Evolutionary conservation across 306 rosid genomes (phyloP), one percentile per base, ranked within the genome.

Genomic region (Quercus alba): DNA sequence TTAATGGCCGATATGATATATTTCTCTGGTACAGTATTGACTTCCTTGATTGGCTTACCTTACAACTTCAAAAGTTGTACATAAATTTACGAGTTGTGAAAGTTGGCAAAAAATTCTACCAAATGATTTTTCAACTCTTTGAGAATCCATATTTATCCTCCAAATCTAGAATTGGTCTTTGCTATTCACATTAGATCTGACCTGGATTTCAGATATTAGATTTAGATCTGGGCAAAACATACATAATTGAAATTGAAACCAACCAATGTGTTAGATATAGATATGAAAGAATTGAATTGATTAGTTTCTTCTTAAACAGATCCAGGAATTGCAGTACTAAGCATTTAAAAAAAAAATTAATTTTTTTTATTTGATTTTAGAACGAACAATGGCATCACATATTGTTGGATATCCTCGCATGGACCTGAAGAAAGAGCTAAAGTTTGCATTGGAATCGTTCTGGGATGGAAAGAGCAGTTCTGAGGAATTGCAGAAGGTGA

Each of bases 371-470:
- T 33, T 33, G 38, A 1, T 61, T 33, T 90, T 90, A 91, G 12
- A 86, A 80, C n/a, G 30, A 28, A 28, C 30, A 73, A 94, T 94
- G 98, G 98, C 91, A 31, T 94, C 98, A 12, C 98, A 94, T 80
- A 89, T 94, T 78, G 94, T 90, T 77, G 98, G 98, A 87, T 94
- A 94, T 72, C 98, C 98, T 19, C 93, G 95, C 49, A 76, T 94
- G 98, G 98, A 97, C 79, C 97, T 94, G 74, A 93, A 93, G 89
- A 93, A 97, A 82, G 98, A 93, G 93, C 93, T 91, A 77, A 94
- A 94, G 91, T 94, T 94, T 77, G 95, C 98, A 28, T 79, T 91
- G 73, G 98, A 94, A 73, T 90, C 98, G 0, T 91, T 90, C 82
- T 94, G 98, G 98, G 98, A 94, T 80, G 84, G 87, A 1, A 94